These are phyloP conservation scores for Rasamsonia emersonii DNA, from an alignment of 2,329 filamentous ascomycete genomes.

Conservation along the genomic window DNA sequence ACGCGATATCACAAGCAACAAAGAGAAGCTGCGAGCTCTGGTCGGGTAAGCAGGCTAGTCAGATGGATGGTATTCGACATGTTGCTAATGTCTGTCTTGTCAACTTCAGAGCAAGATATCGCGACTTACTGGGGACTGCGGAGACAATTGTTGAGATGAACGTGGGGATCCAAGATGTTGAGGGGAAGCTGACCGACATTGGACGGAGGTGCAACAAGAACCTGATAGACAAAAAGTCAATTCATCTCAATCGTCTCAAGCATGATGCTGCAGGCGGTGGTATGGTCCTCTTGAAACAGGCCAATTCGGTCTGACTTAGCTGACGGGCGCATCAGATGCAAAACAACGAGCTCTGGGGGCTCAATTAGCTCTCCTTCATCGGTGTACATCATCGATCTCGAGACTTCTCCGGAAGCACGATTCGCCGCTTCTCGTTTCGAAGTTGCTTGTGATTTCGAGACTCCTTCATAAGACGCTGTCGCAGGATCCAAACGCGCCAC, in stretches of 20 bases:
- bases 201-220: conserved; percentile 68
- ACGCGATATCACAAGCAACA: conserved; percentile 53
- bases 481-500: conserved; percentile 38
- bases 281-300: no score
- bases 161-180: conserved; percentile 63
- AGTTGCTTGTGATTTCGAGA: conserved; percentile 66
- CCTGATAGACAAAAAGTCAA: conserved; percentile 58
- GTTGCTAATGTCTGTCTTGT: no score
- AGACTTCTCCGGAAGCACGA: conserved; percentile 44
- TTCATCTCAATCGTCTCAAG: conserved; percentile 46
- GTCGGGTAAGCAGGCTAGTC: conserved; percentile 55
- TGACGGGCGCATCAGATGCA: no score
- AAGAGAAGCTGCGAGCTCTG: conserved; percentile 56
- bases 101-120: conserved; percentile 58
- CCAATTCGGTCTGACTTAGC: no score
- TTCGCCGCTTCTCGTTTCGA: conserved; percentile 52
- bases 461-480: conserved; percentile 66
- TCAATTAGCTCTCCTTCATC: conserved; percentile 51
- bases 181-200: conserved; percentile 62
- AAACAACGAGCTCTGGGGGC: conserved; percentile 43
- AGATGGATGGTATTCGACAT: no score
- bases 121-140: conserved; percentile 82
- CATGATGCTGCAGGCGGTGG: conserved; percentile 23
- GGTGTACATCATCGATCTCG: conserved; percentile 45
- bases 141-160: conserved; percentile 93